These are phyloP conservation scores for Gautieria morchelliformis DNA, from an alignment of 768 basidiomycete genomes.

Conservation along the genomic window DNA sequence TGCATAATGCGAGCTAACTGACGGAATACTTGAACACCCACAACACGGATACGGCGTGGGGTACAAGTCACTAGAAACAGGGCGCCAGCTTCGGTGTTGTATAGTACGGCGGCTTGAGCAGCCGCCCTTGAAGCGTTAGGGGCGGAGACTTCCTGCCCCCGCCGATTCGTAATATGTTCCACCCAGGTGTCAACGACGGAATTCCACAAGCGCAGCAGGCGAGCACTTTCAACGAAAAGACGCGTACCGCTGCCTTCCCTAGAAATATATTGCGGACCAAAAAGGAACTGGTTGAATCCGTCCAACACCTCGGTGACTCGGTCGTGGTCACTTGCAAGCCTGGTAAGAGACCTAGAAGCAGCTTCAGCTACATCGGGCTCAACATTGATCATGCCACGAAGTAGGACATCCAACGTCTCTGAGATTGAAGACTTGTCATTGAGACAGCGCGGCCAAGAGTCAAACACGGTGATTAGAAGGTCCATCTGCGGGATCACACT, in stretches of 20 bases:
- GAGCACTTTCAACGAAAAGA: constrained; percentile 55
- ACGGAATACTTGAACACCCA: constrained; percentile 58
- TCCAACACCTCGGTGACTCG: constrained; percentile 51
- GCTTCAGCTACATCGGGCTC: constrained; percentile 67
- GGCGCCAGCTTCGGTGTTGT: constrained; percentile 59
- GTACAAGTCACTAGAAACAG: constrained; percentile 67
- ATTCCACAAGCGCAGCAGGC: constrained; percentile 66
- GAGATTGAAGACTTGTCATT: constrained; percentile 41
- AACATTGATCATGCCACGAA: constrained; percentile 76
- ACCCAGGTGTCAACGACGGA: constrained; percentile 65
- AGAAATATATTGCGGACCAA: constrained; percentile 53
- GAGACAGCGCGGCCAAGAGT: constrained; percentile 77
- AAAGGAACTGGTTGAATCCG: constrained; percentile 62
- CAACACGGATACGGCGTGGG: constrained; percentile 36
- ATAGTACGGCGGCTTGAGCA: constrained; percentile 35
- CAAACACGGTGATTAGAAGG: constrained; percentile 68
- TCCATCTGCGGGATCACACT: constrained; percentile 52
- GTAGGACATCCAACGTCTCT: constrained; percentile 67
- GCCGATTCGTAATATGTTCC: constrained; percentile 31
- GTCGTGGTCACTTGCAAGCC: constrained; percentile 55
- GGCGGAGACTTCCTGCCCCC: constrained; percentile 21
- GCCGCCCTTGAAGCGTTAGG: constrained; percentile 33
- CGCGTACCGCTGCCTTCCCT: constrained; percentile 55
- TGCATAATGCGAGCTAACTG: constrained; percentile 42
- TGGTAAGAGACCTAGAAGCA: constrained; percentile 56